These are phyloP conservation scores for Neoarthrinium moseri DNA, from an alignment of 2,329 filamentous ascomycete genomes.

Conservation along the genomic window DNA sequence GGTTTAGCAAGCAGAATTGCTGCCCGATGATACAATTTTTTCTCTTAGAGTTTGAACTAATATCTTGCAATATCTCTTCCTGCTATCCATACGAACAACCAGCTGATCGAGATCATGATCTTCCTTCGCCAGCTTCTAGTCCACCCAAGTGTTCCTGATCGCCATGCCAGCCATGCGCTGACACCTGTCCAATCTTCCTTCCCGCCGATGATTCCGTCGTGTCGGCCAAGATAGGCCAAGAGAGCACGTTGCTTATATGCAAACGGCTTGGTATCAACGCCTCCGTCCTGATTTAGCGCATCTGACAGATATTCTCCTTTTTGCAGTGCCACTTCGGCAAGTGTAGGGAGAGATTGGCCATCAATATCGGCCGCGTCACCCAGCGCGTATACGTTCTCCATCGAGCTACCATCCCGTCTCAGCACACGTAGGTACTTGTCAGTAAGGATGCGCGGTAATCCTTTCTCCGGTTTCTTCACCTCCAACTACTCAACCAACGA, in stretches of 20 bases:
- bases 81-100: conserved; percentile 28
- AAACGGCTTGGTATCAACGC: conserved; percentile 22
- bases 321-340: conserved; percentile 35
- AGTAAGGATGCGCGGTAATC: conserved; percentile 15
- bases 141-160: conserved; percentile 34
- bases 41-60: too few relatives aligned
- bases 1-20: too few relatives aligned
- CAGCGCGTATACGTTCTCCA: conserved; percentile 29
- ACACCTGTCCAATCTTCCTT: conserved; percentile 36
- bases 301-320: conserved; percentile 33
- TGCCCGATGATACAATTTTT: too few relatives aligned
- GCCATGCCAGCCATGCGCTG: conserved; percentile 41
- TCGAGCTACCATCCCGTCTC: conserved; percentile 19
- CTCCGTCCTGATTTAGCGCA: conserved; percentile 10
- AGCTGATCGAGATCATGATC: conserved; percentile 30
- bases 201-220: conserved; percentile 39
- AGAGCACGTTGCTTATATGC: conserved; percentile 34
- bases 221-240: conserved; percentile 38
- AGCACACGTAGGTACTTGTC: conserved; percentile 21
- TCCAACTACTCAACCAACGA: conserved; percentile 21
- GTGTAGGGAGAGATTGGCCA: conserved; percentile 29
- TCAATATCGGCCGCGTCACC: conserved; percentile 38
- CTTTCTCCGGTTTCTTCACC: conserved; percentile 19
- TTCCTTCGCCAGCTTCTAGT: conserved; percentile 29
- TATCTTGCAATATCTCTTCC: conserved; percentile 30